Evolutionary conservation across 2,329 filamentous ascomycete species (phyloP), one percentile per base, ranked within the genome.

Genomic region (Ascochyta fabae): DNA sequence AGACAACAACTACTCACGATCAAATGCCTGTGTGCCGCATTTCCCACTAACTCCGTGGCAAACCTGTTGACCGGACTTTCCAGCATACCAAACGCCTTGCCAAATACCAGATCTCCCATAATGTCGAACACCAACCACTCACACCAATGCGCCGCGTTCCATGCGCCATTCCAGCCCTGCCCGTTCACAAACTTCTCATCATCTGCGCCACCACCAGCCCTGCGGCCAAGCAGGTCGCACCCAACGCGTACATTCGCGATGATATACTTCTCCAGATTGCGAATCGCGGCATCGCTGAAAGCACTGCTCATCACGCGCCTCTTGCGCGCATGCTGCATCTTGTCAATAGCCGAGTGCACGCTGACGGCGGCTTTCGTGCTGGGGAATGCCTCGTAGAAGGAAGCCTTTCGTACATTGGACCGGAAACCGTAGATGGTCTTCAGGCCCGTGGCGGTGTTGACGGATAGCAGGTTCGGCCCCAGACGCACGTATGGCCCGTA

Each of bases 401-500:
- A 70, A 1, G 78, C 77, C 59, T 83, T 84, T 34, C 77, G 75
- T 13, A 82, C 77, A 59, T 82, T 81, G 39, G 77, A 70, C 24
- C 77, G 73, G 70, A 76, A 76, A 29, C 78, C 75, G 61, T 84
- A 83, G 65, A 84, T 82, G 8, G 78, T 75, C 55, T 80, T 79
- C 16, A 82, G 65, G 0, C 77, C 78, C 26, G 65, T 82, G 58
- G 83, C 84, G 50, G 86, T 88, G 80, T 95, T 94, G 78, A 96
- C 85, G 1, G 88, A 91, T 38, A 96, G 78, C 57, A 85, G 86
- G 74, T 92, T 91, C 40, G 91, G 91, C 0, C 89, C 89, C 62
- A 89, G 90, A 26, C 91, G 89, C n/a, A 94, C 88, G 46, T 86
- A 74, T n/a, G 61, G 59, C 1, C 89, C 90, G 67, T 96, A 92